Evolutionary conservation across 257 asterid species (phyloP).

Genomic region (Ajuga chamaepitys): DNA sequence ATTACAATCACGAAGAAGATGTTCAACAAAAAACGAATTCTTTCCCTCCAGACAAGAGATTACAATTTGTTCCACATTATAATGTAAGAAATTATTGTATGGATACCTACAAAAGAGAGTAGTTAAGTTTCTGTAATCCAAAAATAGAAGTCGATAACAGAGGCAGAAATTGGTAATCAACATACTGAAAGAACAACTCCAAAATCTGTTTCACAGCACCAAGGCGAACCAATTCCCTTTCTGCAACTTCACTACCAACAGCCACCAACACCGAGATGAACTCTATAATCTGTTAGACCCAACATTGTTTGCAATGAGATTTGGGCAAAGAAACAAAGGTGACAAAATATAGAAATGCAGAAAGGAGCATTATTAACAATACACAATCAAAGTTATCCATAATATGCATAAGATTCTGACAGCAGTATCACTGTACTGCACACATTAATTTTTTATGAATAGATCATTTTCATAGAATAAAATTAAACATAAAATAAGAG

Average conservation of each 20-base stretch:
- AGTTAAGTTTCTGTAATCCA: conserved; percentile 10
- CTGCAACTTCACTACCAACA: conserved; percentile 75
- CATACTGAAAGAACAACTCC: conserved; percentile 77
- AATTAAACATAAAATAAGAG: no score
- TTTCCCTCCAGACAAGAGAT: conserved; percentile 71
- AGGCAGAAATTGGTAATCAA: not conserved
- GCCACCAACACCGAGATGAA: conserved; percentile 79
- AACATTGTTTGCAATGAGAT: conserved; percentile 1
- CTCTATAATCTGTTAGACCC: conserved; percentile 70
- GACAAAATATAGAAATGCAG: conserved; percentile 4
- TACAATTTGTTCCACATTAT: conserved; percentile 62
- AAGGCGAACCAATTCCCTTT: conserved; percentile 66
- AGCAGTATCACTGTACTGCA: not conserved
- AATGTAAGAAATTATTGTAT: conserved; percentile 81
- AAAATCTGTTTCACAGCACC: conserved; percentile 64
- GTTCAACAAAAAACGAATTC: conserved; percentile 55
- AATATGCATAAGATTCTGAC: conserved; percentile 2
- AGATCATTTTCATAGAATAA: no score
- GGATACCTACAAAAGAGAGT: conserved; percentile 59
- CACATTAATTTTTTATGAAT: no score
- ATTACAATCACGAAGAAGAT: conserved; percentile 66
- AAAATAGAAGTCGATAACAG: not conserved
- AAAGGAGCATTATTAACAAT: not conserved
- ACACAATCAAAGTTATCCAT: not conserved
- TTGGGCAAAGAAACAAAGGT: not conserved